These are phyloP conservation scores for Glaciozyma martinii DNA, from an alignment of 768 basidiomycete genomes.

Conservation along the genomic window DNA sequence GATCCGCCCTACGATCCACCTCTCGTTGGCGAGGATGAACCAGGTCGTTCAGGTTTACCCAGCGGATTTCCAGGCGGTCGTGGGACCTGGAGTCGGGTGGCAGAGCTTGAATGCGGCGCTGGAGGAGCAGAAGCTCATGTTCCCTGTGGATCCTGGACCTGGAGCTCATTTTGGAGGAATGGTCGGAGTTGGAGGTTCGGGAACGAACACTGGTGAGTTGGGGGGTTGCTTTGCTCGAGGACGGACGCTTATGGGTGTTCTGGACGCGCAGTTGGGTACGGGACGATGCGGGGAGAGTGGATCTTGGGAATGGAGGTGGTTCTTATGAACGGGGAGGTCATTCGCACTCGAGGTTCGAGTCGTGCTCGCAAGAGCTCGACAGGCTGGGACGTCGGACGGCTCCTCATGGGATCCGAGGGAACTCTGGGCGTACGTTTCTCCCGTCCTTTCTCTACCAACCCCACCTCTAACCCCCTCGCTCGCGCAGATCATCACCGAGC, in stretches of 20 bases:
- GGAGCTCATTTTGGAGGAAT: conserved; percentile 26
- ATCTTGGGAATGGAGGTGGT: conserved; percentile 42
- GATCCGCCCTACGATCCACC: conserved; percentile 48
- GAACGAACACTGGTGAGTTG: conserved; percentile 12
- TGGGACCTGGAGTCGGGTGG: conserved; percentile 41
- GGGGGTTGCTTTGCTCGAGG: no score
- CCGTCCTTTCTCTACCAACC: neutral
- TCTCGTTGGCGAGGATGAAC: conserved; percentile 72
- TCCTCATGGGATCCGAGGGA: conserved; percentile 75
- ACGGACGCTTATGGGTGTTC: no score
- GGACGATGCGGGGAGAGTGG: conserved; percentile 25
- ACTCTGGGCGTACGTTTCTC: conserved; percentile 18
- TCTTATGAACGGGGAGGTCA: conserved; percentile 76
- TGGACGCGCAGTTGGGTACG: conserved; percentile 8
- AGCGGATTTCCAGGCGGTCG: conserved; percentile 36
- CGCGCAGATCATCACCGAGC: conserved; percentile 79
- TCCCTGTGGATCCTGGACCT: conserved; percentile 29
- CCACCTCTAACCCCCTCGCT: conserved; percentile 46
- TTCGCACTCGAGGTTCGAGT: conserved; percentile 61
- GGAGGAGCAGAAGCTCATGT: conserved; percentile 13
- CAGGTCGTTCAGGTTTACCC: conserved; percentile 61
- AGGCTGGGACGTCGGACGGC: conserved; percentile 76
- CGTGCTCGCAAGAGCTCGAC: conserved; percentile 62
- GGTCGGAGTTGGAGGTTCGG: conserved; percentile 22
- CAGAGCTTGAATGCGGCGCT: conserved; percentile 32